phyloP scores from a whole-genome alignment of 2,329 filamentous ascomycete genomes.

The Xylariales sp. region DNA sequence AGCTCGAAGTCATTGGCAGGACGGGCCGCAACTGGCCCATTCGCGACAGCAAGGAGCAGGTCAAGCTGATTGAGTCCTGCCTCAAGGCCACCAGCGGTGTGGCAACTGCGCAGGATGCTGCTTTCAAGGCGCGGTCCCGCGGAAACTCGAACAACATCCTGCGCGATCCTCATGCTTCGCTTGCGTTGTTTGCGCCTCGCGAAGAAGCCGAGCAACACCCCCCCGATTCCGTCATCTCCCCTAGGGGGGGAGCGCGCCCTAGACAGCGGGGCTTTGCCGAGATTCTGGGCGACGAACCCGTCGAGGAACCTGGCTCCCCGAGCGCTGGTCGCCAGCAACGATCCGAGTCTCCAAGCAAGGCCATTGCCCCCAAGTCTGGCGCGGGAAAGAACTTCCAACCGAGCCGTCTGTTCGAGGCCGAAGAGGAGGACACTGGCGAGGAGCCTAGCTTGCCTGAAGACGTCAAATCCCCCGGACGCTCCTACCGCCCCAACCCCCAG shows the following conservation, averaged over 20 bases:
- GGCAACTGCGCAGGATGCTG: constrained; percentile 28
- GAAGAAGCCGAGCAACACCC: constrained; percentile 51
- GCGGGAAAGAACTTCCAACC: constrained; percentile 43
- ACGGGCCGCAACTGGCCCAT: constrained; percentile 94
- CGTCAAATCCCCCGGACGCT: constrained; percentile 34
- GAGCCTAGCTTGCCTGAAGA: constrained; percentile 38
- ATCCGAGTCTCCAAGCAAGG: constrained; percentile 25
- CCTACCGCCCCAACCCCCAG: constrained; percentile 63
- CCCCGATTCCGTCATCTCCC: constrained; percentile 50
- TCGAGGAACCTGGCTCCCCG: constrained; percentile 30
- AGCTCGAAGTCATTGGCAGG: constrained; percentile 88
- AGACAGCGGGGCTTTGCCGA: constrained; percentile 68
- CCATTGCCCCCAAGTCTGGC: constrained; percentile 25
- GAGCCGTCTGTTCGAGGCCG: constrained; percentile 59
- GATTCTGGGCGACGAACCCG: constrained; percentile 56
- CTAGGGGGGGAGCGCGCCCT: constrained; percentile 55
- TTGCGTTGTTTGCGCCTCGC: constrained; percentile 70
- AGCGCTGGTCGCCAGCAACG: constrained; percentile 42
- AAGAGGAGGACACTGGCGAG: constrained; percentile 39
- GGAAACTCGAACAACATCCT: constrained; percentile 49
- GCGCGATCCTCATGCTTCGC: constrained; percentile 64
- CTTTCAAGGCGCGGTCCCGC: constrained; percentile 40
- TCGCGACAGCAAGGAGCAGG: constrained; percentile 78
- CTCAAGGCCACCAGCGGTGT: constrained; percentile 43
- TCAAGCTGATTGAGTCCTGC: constrained; percentile 65